These are phyloP conservation scores for Verticillium nubilum DNA, from an alignment of 2,329 filamentous ascomycete genomes.

Conservation along the genomic window DNA sequence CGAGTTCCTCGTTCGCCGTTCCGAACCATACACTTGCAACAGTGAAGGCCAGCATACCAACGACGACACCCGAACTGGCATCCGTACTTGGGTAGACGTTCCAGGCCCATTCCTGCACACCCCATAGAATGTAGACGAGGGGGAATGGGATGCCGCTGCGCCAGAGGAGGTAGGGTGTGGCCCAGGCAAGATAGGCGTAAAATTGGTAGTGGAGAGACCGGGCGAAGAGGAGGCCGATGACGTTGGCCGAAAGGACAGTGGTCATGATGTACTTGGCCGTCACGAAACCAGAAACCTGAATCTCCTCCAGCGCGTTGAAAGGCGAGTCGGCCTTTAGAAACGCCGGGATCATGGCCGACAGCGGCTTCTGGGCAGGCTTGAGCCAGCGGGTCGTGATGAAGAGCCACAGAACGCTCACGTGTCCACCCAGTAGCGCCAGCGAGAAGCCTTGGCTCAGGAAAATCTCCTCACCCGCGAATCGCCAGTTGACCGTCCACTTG, in stretches of 20 bases:
- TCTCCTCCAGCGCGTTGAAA: conserved; percentile 47
- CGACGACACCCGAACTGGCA: conserved; percentile 54
- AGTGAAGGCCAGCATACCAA: conserved; percentile 63
- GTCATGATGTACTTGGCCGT: conserved; percentile 72
- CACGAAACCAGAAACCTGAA: conserved; percentile 50
- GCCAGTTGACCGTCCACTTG: conserved; percentile 99
- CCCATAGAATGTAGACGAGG: conserved; percentile 65
- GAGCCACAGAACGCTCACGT: conserved; percentile 57
- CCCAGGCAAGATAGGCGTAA: conserved; percentile 87
- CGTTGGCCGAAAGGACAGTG: conserved; percentile 68
- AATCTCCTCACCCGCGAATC: conserved; percentile 77
- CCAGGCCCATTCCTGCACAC: conserved; percentile 85
- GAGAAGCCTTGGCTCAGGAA: conserved; percentile 72
- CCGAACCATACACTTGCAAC: conserved; percentile 59
- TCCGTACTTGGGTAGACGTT: conserved; percentile 81
- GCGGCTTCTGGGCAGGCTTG: conserved; percentile 55
- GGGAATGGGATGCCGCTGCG: conserved; percentile 63
- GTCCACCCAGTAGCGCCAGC: conserved; percentile 57
- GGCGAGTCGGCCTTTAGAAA: conserved; percentile 38
- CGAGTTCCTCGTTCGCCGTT: conserved; percentile 34
- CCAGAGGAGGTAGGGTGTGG: conserved; percentile 84
- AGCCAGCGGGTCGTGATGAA: conserved; percentile 70
- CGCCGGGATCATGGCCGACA: conserved; percentile 46
- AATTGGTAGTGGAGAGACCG: conserved; percentile 93
- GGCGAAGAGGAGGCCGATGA: conserved; percentile 78